Base-by-base conservation (phyloP, 129 eudicot species). In the Artemisia argyi region DNA sequence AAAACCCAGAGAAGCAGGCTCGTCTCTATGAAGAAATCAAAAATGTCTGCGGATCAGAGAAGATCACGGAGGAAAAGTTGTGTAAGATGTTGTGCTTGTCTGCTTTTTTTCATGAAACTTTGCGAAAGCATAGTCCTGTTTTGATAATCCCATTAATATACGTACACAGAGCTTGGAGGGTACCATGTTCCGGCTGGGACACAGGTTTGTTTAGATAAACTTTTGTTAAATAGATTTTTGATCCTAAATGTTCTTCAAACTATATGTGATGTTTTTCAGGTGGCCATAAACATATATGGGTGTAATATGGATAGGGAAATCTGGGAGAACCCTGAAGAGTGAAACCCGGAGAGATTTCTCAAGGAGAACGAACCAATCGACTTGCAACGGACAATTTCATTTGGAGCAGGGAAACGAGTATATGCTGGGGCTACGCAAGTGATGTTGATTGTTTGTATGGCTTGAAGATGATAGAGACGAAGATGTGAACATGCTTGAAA, bases 301-400 rank as follows among this genome's bases (percentile, higher is more conserved):
- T 73, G 79, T 61, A 83, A 83, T 63, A 61, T 64, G 55, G 84
- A 80, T 72, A 75, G 79, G 24, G 74, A 72, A 42, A 61, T 46
- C 50, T 79, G 87, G 87, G 82, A 83, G 51, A 32, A 67, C 44
- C 68, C 87, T 6, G 87, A 76, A 15, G 87, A 83, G 65, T 83
- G 87, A 80, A 32, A 48, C 7, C 87, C 84, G 0, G 82, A 83
- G 71, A 79, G 82, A 61, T 83, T 83, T 51, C 59, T 76, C 0
- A 72, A 61, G 8, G 56, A 54, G 10, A 78, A 70, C 12, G 47
- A 11, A 8, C 73, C 73, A 51, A 68, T 50, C n/a, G 61, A 68
- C 24, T 59, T 50, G 46, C 73, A 14, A 24, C 26, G 73, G 52
- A 68, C 61, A 22, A 68, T 68, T 61, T 18, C 73, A 24, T 68